Conservation (phyloP, 768 basidiomycete species). For the Mycena sanguinolenta region DNA sequence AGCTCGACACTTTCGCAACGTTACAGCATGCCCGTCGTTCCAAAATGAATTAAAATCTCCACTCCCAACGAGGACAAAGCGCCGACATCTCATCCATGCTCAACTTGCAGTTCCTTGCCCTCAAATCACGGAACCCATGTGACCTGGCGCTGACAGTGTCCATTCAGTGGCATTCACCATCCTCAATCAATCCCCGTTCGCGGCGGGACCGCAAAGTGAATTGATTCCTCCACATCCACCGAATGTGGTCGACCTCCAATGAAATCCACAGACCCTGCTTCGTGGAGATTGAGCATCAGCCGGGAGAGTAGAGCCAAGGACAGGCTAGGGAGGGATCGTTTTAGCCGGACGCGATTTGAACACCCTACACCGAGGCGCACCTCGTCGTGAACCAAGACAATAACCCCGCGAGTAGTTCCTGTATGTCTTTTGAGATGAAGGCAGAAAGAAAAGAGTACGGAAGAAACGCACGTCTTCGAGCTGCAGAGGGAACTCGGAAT, state of each 20-base stretch:
- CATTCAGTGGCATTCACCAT: no score
- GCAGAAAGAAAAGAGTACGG: neutral
- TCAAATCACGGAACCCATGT: no score
- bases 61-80: no score
- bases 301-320: neutral
- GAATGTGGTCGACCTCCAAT: neutral
- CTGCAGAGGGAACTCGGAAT: neutral
- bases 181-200: neutral
- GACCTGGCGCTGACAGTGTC: no score
- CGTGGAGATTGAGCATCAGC: neutral
- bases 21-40: no score
- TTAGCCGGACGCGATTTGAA: neutral
- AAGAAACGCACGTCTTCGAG: neutral
- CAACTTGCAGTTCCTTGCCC: no score
- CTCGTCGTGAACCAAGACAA: neutral
- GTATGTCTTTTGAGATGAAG: neutral
- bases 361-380: neutral
- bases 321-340: neutral
- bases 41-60: no score
- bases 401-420: neutral
- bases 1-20: no score
- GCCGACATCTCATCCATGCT: no score
- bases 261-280: neutral
- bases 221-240: slow-evolving; percentile 10
- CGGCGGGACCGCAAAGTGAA: neutral